phyloP scores from a whole-genome alignment of 2,329 filamentous ascomycete species.

The Mycosphaerella arachidis region DNA sequence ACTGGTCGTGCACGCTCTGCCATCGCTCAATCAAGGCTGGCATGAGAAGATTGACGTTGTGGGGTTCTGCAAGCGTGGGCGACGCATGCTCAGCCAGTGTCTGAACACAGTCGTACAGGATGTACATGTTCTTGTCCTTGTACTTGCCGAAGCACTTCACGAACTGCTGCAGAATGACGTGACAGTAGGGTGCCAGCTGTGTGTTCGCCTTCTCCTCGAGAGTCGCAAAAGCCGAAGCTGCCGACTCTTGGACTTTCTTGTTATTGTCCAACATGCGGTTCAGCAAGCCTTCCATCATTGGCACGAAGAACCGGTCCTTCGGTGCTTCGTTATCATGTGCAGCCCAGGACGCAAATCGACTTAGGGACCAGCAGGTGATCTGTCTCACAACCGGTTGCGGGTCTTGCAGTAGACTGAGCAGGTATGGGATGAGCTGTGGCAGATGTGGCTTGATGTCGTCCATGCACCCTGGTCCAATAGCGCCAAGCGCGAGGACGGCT shows the following conservation, averaged over 20 bases:
- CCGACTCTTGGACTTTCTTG: constrained; percentile 96
- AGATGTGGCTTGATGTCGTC: constrained; percentile 84
- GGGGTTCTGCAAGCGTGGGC: constrained; percentile 69
- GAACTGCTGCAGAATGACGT: constrained; percentile 86
- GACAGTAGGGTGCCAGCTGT: constrained; percentile 76
- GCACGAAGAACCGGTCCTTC: constrained; percentile 77
- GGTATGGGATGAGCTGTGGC: constrained; percentile 82
- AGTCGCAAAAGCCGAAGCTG: constrained; percentile 91
- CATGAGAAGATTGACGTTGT: constrained; percentile 84
- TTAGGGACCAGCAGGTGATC: constrained; percentile 97
- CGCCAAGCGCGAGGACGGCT: constrained; percentile 87
- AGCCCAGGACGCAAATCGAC: constrained; percentile 90
- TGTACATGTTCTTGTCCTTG: constrained; percentile 99
- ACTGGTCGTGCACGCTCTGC: constrained; percentile 80
- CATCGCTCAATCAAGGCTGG: constrained; percentile 85
- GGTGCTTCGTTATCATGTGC: constrained; percentile 66
- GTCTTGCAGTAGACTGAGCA: constrained; percentile 81
- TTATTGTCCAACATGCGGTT: constrained; percentile 93
- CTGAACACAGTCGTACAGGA: constrained; percentile 97
- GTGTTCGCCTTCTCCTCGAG: constrained; percentile 88
- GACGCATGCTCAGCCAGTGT: constrained; percentile 91
- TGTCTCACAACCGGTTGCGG: constrained; percentile 85
- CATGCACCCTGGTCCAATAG: constrained; percentile 92
- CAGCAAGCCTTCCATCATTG: constrained; percentile 94
- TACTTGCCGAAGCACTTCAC: constrained; percentile 89